phyloP scores from a whole-genome alignment of 169 alveolate species.

The Cyclospora cayetanensis region DNA sequence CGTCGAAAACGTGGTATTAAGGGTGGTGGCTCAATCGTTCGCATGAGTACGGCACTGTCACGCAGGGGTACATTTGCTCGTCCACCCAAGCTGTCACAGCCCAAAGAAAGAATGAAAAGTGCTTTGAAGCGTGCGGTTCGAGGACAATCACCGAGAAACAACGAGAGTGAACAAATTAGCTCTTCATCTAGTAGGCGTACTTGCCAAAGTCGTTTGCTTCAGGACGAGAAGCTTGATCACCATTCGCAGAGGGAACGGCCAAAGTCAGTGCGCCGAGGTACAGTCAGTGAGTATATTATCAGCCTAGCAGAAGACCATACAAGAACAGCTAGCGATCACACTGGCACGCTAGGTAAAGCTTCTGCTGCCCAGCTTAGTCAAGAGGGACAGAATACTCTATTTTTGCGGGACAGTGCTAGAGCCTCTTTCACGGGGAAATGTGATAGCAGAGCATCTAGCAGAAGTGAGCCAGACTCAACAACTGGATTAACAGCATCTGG shows the following conservation, averaged over 20 bases:
- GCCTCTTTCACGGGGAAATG: too few species aligned
- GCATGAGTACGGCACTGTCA: background rate
- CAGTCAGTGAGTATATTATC: constrained; percentile 13
- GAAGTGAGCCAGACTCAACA: constrained; percentile 9
- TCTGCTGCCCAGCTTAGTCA: background rate
- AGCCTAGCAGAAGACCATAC: background rate
- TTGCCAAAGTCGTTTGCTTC: background rate
- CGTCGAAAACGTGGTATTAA: constrained; percentile 54
- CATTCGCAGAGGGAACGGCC: constrained; percentile 27
- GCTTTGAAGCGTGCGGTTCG: background rate
- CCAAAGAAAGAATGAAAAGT: background rate
- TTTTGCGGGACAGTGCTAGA: background rate
- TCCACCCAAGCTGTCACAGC: background rate
- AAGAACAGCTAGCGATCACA: background rate
- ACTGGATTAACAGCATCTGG: background rate
- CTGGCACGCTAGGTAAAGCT: background rate
- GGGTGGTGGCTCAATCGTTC: constrained; percentile 19
- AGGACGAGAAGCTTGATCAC: background rate
- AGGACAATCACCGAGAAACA: background rate
- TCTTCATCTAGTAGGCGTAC: background rate
- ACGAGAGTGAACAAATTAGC: background rate
- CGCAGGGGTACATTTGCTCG: constrained; percentile 22
- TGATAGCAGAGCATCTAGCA: too few species aligned
- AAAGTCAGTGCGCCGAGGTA: background rate
- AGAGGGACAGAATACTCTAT: background rate